Evolutionary conservation across 768 basidiomycete species (phyloP).

Genomic region (Paxillus ammoniavirescens): DNA sequence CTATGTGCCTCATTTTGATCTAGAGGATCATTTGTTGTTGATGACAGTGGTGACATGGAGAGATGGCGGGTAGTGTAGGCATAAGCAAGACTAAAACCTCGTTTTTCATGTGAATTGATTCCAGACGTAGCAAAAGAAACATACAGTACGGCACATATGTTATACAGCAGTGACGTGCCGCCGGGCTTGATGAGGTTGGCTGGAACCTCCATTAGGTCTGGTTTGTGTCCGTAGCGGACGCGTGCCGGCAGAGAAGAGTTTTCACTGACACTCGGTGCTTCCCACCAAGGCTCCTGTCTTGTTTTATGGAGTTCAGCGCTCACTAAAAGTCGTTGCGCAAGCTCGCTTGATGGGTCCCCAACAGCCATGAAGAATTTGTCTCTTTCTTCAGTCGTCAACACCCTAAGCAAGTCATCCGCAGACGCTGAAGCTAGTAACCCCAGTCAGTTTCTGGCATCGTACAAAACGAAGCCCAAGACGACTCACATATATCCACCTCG

Average conservation of each 20-base stretch:
- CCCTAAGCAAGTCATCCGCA: conserved; percentile 56
- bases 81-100: conserved; percentile 57
- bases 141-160: conserved; percentile 66
- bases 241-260: background rate
- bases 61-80: conserved; percentile 64
- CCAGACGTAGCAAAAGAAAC: conserved; percentile 24
- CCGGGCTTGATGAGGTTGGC: conserved; percentile 38
- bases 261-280: conserved; percentile 24
- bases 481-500: conserved; percentile 61
- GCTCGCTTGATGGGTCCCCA: conserved; percentile 58
- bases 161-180: conserved; percentile 57
- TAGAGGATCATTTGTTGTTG: conserved; percentile 35
- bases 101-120: background rate
- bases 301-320: conserved; percentile 53
- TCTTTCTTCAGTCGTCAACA: conserved; percentile 59
- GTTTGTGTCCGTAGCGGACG: conserved; percentile 36
- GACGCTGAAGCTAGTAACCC: conserved; percentile 48
- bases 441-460: background rate
- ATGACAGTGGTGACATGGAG: conserved; percentile 54
- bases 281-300: conserved; percentile 76
- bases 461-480: background rate
- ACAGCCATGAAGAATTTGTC: conserved; percentile 58
- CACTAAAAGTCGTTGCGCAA: conserved; percentile 58
- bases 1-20: conserved; percentile 48
- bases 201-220: conserved; percentile 48